Evolutionary conservation across 768 basidiomycete genomes (phyloP), one percentile per base, ranked within the genome.

Genomic region (Pilatotrama ljubarskyi): DNA sequence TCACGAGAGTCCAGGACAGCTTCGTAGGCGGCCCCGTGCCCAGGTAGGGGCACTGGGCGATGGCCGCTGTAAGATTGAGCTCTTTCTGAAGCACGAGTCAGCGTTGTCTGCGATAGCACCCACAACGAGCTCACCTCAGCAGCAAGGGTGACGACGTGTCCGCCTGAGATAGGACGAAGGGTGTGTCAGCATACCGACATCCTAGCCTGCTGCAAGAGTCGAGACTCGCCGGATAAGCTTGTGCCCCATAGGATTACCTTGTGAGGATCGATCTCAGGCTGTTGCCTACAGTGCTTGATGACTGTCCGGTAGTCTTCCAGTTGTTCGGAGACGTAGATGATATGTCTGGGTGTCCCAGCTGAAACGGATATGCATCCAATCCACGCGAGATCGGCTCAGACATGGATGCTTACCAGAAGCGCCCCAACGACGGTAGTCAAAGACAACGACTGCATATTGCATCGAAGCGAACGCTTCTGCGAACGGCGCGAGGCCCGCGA

Each of bases 371-470:
- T 32, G 18, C 18, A 10, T 8, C 14, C 18, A 2, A n/a, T 6
- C 7, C 6, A 18, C 11, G n/a, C 18, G 1, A 48, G n/a, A n/a
- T n/a, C n/a, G n/a, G n/a, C n/a, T n/a, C n/a, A n/a, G 22, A 1
- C 0, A 32, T 13, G 59, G 29, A 32, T n/a, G 20, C 64, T 13
- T n/a, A 73, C 74, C 74, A 22, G 74, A 77, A 1, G 62, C 61
- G 5, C 76, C 76, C 74, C 74, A 77, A 11, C 74, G 67, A 13
- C 76, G 71, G 56, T 76, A 77, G 63, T 77, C 75, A 48, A 77
- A 77, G 18, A 75, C 70, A 8, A 76, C 51, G 48, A 64, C 72
- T 0, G 70, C 75, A 46, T 76, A 76, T 10, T 74, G 75, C 6
- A 61, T 57, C 1, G 54, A 42, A 5, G 71, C 66, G 51, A 75